Conservation (phyloP, 2,329 filamentous ascomycete species). For the Aspergillus fischeri region DNA sequence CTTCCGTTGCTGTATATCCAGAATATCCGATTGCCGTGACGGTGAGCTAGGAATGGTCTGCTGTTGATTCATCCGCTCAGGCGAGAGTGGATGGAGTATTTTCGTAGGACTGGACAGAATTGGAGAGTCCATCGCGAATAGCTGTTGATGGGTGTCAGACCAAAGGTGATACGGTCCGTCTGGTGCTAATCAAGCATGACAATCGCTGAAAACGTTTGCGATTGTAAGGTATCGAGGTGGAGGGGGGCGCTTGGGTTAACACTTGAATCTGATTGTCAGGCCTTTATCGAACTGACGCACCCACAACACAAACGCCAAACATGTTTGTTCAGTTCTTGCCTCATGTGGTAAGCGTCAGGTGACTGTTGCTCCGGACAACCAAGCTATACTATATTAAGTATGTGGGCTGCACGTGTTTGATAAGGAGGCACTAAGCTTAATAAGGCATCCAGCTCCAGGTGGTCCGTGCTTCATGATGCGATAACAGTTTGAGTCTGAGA, state of each 20-base stretch:
- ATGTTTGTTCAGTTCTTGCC: constrained; percentile 25
- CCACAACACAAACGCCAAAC: constrained; percentile 16
- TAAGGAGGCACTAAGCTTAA: constrained; percentile 1
- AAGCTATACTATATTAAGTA: constrained; percentile 1
- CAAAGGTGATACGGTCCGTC: neutral
- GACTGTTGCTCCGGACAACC: constrained; percentile 31
- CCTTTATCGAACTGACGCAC: constrained; percentile 24
- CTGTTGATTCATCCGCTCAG: constrained; percentile 48
- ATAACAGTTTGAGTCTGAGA: neutral
- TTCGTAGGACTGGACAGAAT: constrained; percentile 24
- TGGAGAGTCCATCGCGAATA: constrained; percentile 33
- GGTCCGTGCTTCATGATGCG: constrained; percentile 14
- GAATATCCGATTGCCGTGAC: constrained; percentile 32
- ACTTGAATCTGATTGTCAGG: constrained; percentile 5
- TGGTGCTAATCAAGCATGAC: constrained; percentile 1
- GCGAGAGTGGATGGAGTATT: constrained; percentile 43
- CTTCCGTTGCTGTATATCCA: constrained; percentile 32
- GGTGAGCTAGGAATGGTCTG: constrained; percentile 41
- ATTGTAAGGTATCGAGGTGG: constrained; percentile 12
- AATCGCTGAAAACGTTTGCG: neutral
- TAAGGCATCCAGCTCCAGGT: neutral
- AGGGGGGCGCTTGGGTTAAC: constrained; percentile 4
- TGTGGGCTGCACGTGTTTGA: constrained; percentile 19
- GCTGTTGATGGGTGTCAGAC: neutral
- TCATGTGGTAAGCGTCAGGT: constrained; percentile 20